Evolutionary conservation across 2,329 filamentous ascomycete genomes (phyloP).

Genomic region (Exophiala xenobiotica): DNA sequence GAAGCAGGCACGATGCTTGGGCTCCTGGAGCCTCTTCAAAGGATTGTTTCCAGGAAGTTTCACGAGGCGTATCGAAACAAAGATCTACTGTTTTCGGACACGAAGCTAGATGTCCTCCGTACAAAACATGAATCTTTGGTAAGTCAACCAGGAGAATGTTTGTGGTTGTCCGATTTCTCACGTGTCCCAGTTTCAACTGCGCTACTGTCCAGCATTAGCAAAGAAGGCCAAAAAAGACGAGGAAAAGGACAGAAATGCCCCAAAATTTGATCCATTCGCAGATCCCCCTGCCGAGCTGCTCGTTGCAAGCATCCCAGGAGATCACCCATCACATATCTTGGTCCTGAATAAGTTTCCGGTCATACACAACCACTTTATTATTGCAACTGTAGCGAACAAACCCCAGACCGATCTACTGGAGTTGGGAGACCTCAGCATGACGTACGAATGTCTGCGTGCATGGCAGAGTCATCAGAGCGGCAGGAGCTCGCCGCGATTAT

Average conservation of each 20-base stretch:
- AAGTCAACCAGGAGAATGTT: conserved; percentile 4
- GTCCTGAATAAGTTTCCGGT: conserved; percentile 52
- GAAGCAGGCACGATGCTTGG: conserved; percentile 14
- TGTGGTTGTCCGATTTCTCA: background rate
- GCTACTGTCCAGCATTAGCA: conserved; percentile 50
- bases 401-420: conserved; percentile 47
- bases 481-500: conserved; percentile 34
- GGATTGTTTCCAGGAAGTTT: conserved; percentile 25
- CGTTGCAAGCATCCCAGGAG: conserved; percentile 39
- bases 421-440: conserved; percentile 41
- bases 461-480: conserved; percentile 36
- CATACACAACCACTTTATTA: conserved; percentile 50
- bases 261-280: conserved; percentile 46
- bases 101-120: conserved; percentile 23
- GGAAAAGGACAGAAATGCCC: conserved; percentile 8
- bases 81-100: conserved; percentile 30
- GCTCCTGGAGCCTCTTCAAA: conserved; percentile 20
- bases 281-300: conserved; percentile 44
- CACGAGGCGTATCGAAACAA: conserved; percentile 17
- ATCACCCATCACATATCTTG: conserved; percentile 39
- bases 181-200: conserved; percentile 44
- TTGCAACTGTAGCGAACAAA: conserved; percentile 46
- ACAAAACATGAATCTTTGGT: conserved; percentile 20
- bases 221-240: conserved; percentile 39
- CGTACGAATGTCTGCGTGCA: conserved; percentile 43